These are phyloP conservation scores for Psilocybe sp. DNA, from an alignment of 768 basidiomycete species.

Conservation along the genomic window DNA sequence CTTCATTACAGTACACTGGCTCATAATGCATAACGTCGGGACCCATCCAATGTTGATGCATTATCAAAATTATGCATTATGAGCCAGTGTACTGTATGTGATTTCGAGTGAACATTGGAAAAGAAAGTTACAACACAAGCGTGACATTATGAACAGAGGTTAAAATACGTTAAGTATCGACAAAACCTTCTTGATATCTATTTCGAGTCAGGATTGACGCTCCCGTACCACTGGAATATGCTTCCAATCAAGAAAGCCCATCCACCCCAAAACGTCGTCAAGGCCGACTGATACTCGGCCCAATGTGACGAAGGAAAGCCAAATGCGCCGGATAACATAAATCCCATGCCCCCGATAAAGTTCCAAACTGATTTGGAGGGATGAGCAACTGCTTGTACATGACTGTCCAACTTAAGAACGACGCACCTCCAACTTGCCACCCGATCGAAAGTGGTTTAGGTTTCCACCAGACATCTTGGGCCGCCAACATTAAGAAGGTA, in stretches of 20 bases:
- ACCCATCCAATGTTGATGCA: too few relatives aligned
- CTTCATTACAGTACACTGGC: too few relatives aligned
- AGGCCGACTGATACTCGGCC: constrained; percentile 48
- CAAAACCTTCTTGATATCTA: too few relatives aligned
- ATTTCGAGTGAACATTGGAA: too few relatives aligned
- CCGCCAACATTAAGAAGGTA: constrained; percentile 50
- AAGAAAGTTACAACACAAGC: neutral
- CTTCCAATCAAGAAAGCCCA: constrained; percentile 67
- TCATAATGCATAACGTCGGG: too few relatives aligned
- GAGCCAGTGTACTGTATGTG: too few relatives aligned
- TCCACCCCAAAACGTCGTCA: constrained; percentile 56
- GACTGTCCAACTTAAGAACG: neutral
- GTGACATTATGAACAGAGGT: neutral
- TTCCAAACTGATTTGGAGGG: constrained; percentile 45
- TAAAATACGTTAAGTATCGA: neutral
- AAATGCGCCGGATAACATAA: constrained; percentile 55
- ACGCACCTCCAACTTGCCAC: constrained; percentile 50
- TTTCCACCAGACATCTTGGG: constrained; percentile 52
- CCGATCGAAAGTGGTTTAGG: constrained; percentile 44
- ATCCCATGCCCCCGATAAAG: constrained; percentile 55
- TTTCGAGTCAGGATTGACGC: constrained; percentile 39
- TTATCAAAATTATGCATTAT: too few relatives aligned
- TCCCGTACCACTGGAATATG: constrained; percentile 52
- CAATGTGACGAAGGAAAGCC: constrained; percentile 40
- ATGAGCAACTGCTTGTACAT: neutral